These are phyloP conservation scores for Teratosphaeria zuluensis DNA, from an alignment of 2,329 filamentous ascomycete genomes.

Conservation along the genomic window DNA sequence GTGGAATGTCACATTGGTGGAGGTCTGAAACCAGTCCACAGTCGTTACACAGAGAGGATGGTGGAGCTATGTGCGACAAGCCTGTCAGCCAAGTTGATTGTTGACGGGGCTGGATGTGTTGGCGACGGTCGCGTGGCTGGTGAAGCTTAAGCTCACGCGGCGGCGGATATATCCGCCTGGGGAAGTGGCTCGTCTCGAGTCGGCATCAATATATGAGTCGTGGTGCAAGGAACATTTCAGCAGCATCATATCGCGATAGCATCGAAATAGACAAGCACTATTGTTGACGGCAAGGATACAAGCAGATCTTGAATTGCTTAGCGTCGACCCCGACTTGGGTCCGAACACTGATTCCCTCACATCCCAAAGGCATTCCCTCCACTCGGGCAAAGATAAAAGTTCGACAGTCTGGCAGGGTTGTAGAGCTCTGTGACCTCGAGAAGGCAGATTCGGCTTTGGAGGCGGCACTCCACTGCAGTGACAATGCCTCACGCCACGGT, in stretches of 20 bases:
- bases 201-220: not conserved
- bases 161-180: not conserved
- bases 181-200: not conserved
- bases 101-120: conserved; percentile 2
- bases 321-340: no score
- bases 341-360: no score
- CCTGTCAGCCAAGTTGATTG: not conserved
- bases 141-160: not conserved
- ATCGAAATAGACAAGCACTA: not conserved
- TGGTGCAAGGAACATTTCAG: not conserved
- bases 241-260: not conserved
- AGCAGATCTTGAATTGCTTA: no score
- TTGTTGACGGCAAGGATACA: not conserved
- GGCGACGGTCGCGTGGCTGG: not conserved
- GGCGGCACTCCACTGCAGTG: not conserved
- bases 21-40: not conserved
- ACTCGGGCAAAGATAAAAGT: not conserved
- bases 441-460: not conserved
- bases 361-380: not conserved
- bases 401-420: not conserved
- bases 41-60: not conserved
- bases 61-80: not conserved
- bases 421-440: not conserved
- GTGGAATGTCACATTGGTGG: not conserved
- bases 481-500: conserved; percentile 68